phyloP scores from a whole-genome alignment of 441 rosid species.

The Euphorbia schlechtendalii region DNA sequence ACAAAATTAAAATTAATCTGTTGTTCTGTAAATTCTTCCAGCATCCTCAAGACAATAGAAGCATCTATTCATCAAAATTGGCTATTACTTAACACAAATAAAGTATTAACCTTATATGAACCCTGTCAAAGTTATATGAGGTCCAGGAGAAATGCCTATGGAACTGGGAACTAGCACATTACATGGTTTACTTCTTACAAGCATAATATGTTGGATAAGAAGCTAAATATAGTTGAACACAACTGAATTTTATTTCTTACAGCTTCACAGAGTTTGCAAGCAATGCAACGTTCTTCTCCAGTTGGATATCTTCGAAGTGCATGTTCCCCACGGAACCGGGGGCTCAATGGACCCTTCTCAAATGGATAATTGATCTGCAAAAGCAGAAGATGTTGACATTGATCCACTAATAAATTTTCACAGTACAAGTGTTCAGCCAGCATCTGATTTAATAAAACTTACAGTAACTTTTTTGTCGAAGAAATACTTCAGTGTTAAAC shows the following conservation, averaged over 20 bases:
- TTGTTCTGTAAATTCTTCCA: background rate
- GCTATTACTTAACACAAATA: background rate
- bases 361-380: conserved; percentile 95
- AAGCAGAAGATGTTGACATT: conserved; percentile 12
- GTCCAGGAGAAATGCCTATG: background rate
- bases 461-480: conserved; percentile 88
- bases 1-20: background rate
- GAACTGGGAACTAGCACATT: background rate
- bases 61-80: background rate
- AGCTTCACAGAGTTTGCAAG: conserved; percentile 99
- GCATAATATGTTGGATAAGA: conserved; percentile 9
- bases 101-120: background rate
- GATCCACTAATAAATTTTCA: conserved; percentile 2
- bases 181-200: conserved; percentile 1
- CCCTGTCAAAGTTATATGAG: background rate
- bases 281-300: conserved; percentile 98
- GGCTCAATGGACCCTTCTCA: conserved; percentile 97
- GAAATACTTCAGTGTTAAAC: conserved; percentile 86
- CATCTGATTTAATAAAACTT: conserved; percentile 28
- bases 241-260: conserved; percentile 53
- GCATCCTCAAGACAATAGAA: background rate
- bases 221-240: background rate
- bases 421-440: background rate
- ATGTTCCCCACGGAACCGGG: conserved; percentile 94
- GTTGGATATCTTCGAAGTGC: conserved; percentile 92